Evolutionary conservation across 1,284 basidiomycete species (phyloP).

Genomic region (Ceratobasidium theobromae): DNA sequence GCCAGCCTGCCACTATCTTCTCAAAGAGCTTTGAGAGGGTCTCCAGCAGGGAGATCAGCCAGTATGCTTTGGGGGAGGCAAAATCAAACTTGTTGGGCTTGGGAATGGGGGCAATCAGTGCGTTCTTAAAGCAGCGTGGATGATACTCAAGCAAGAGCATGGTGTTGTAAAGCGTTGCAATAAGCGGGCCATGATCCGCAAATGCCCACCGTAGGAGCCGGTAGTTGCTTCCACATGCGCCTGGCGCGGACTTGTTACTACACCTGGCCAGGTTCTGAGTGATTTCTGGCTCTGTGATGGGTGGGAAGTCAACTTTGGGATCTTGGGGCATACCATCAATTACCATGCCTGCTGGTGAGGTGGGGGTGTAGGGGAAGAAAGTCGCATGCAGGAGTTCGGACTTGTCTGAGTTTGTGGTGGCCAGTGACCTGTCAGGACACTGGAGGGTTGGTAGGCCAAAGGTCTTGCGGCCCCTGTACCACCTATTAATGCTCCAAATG

Average conservation of each 20-base stretch:
- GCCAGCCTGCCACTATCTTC: slow-evolving; percentile 39
- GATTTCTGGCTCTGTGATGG: slow-evolving; percentile 35
- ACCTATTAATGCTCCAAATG: too few relatives aligned
- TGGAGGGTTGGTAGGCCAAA: too few relatives aligned
- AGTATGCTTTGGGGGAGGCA: slow-evolving; percentile 43
- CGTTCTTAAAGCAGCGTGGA: slow-evolving; percentile 29
- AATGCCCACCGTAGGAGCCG: slow-evolving; percentile 38
- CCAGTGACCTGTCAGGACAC: too few relatives aligned
- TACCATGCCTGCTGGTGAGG: too few relatives aligned
- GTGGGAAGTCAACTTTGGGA: too few relatives aligned
- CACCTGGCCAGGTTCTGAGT: slow-evolving; percentile 27
- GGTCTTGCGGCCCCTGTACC: too few relatives aligned
- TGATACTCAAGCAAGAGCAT: slow-evolving; percentile 21
- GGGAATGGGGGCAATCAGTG: slow-evolving; percentile 44
- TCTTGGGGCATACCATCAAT: too few relatives aligned
- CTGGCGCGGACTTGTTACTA: slow-evolving; percentile 37
- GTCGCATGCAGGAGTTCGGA: too few relatives aligned
- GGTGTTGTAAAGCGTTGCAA: slow-evolving; percentile 12
- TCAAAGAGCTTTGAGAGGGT: slow-evolving; percentile 45
- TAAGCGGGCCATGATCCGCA: background rate
- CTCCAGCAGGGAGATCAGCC: slow-evolving; percentile 48
- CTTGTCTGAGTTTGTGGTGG: too few relatives aligned
- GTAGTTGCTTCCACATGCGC: slow-evolving; percentile 33
- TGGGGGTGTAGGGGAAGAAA: too few relatives aligned
- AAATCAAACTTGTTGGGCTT: slow-evolving; percentile 49